These are phyloP conservation scores for Cucurbita argyrosperma DNA, from an alignment of 306 rosid genomes.

Conservation along the genomic window DNA sequence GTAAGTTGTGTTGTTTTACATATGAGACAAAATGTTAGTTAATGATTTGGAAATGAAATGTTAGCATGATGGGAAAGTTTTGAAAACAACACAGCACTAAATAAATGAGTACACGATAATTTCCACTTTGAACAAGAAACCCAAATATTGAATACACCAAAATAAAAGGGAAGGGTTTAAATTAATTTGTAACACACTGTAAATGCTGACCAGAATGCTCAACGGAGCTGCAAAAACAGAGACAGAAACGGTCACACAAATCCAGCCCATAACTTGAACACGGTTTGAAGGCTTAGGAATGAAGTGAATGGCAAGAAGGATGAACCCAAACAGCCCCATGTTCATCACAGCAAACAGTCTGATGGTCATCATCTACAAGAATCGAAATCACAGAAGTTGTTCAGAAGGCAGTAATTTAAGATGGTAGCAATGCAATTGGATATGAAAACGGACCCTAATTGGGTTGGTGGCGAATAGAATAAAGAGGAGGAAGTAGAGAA, in stretches of 20 bases:
- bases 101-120: not conserved
- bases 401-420: not conserved
- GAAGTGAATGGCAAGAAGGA: slow-evolving; percentile 31
- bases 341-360: slow-evolving; percentile 45
- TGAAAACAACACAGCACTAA: not conserved
- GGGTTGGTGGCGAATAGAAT: slow-evolving; percentile 34
- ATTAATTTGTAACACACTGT: no score
- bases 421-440: not conserved
- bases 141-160: not conserved
- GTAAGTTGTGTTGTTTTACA: not conserved
- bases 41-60: not conserved
- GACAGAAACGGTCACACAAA: slow-evolving; percentile 47
- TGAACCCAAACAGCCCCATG: slow-evolving; percentile 32
- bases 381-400: not conserved
- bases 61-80: not conserved
- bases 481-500: slow-evolving; percentile 42
- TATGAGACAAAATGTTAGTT: not conserved
- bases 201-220: slow-evolving; percentile 54
- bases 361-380: slow-evolving; percentile 29
- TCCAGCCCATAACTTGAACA: slow-evolving; percentile 61
- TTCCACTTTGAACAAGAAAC: not conserved
- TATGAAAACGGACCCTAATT: slow-evolving; percentile 33
- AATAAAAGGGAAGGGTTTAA: not conserved
- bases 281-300: slow-evolving; percentile 17
- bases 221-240: slow-evolving; percentile 77